Evolutionary conservation across 768 basidiomycete species (phyloP), one percentile per base, ranked within the genome.

Genomic region (Amanita molliuscula): DNA sequence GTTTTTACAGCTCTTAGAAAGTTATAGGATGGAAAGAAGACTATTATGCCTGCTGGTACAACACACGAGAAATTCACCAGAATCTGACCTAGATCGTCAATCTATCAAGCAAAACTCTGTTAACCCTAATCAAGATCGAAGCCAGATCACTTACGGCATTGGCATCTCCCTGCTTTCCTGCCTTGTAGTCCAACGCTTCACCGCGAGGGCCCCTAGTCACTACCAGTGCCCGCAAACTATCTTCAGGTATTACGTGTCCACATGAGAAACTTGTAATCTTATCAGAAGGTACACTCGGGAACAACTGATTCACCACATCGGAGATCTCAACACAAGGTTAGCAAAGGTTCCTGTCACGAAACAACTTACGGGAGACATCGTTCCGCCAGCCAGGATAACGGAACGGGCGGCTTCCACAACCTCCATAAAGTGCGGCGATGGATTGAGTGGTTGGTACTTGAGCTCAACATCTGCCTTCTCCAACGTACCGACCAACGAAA

Each of bases 371-470:
- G 95, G 95, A 6, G 92, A 91, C 96, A 99, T 97, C 0, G 95
- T 99, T 4, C 95, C 95, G 7, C 95, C 95, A 6, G 96, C 95
- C 34, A 99, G 71, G 25, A 98, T 68, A n/a, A 98, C 82, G 2
- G 87, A 77, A 33, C 90, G 71, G 1, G 93, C 90, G 21, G 74
- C 71, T 16, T 91, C 81, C 0, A 90, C 79, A 5, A 97, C 77
- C n/a, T 90, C 86, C 48, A 74, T 70, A 60, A 98, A 98, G 51
- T 82, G 74, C 5, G 88, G 85, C 1, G 89, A 79, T 1, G 96
- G 94, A 59, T 98, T 97, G 20, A 99, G 76, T 16, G 92, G 80
- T 54, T 96, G 88, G 58, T 96, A 99, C 59, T 87, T 91, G 47
- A 97, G 68, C 52, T 84, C 81, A 4, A 88, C 70, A 28, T 67